Evolutionary conservation across 106 monocot species (phyloP), one percentile per base, ranked within the genome.

Genomic region (Platanthera zijinensis): DNA sequence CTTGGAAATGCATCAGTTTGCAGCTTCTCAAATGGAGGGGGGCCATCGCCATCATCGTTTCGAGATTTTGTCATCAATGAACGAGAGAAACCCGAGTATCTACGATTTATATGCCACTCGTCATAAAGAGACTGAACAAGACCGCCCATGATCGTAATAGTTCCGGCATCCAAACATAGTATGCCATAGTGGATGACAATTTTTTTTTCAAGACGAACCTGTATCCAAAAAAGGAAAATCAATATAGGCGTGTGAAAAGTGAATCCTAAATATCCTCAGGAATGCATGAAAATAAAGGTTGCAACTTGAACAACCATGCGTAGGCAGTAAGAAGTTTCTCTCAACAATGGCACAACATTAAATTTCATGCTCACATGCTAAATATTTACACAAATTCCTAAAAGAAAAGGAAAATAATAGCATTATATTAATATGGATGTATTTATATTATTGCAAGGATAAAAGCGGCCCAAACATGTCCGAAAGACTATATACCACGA

Each of bases 11-110:
- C 74, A 51, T 80, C 84, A 66, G 83, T 78, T 50, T 81, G 80
- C 62, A 97, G 72, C 82, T 92, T 97, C 84, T 91, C 89, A 84
- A 97, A 94, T 69, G 89, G 86, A 75, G 91, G 97, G 52, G 94
- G 94, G 19, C 91, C 91, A 69, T 6, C 71, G 32, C 78, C 87
- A 77, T 89, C 86, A 67, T 79, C 78, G 53, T 76, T 84, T 51
- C 82, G 74, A 75, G 89, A 83, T 57, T 51, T 71, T 64, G 78
- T 92, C 28, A 76, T 63, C 22, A 80, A 74, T 75, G 83, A 74
- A 21, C 91, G 86, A 64, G 91, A 91, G 22, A 92, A 87, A 21
- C 87, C 86, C 12, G 97, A 94, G 78, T 86, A 97, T 80, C 91
- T 97, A 82, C 78, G 89, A 78, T 82, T 92, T 82, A 97, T 84